These are phyloP conservation scores for Agrocybe chaxingu DNA, from an alignment of 768 basidiomycete genomes.

Conservation along the genomic window DNA sequence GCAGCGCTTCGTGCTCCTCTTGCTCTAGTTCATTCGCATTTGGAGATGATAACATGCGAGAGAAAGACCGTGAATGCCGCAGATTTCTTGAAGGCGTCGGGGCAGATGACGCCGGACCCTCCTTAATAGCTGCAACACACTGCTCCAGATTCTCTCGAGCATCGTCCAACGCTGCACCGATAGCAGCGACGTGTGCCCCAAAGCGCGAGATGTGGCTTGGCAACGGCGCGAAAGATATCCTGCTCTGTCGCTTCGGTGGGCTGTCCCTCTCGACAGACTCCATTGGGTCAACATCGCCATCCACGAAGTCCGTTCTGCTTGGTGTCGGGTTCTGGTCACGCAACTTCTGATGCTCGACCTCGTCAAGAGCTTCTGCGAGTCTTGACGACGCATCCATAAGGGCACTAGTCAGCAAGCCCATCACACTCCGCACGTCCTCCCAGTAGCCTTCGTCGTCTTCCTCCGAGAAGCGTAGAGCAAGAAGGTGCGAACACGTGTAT, in stretches of 20 bases:
- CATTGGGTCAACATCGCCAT: neutral
- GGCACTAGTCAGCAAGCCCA: conserved; percentile 64
- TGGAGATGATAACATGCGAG: conserved; percentile 6
- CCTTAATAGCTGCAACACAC: conserved; percentile 57
- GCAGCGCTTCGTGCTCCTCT: conserved; percentile 49
- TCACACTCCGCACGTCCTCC: conserved; percentile 80
- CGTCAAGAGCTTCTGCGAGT: conserved; percentile 61
- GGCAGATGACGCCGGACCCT: conserved; percentile 25
- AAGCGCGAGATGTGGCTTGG: conserved; percentile 69
- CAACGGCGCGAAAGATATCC: conserved; percentile 66
- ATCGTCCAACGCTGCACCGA: conserved; percentile 65
- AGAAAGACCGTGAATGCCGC: conserved; percentile 15
- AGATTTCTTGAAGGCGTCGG: conserved; percentile 12
- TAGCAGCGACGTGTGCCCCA: conserved; percentile 69
- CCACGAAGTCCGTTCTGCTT: neutral
- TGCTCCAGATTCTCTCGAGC: conserved; percentile 64
- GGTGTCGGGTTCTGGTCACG: conserved; percentile 50
- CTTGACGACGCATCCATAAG: conserved; percentile 63
- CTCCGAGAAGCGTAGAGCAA: conserved; percentile 72
- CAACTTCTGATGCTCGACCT: conserved; percentile 49
- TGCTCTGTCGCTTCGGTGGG: conserved; percentile 11
- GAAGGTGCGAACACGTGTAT: conserved; percentile 75
- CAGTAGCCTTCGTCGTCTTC: conserved; percentile 77
- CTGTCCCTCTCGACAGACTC: conserved; percentile 3
- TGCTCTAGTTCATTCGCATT: conserved; percentile 14